Conservation (phyloP, 129 eudicot species). For the Flaveria ramosissima region DNA sequence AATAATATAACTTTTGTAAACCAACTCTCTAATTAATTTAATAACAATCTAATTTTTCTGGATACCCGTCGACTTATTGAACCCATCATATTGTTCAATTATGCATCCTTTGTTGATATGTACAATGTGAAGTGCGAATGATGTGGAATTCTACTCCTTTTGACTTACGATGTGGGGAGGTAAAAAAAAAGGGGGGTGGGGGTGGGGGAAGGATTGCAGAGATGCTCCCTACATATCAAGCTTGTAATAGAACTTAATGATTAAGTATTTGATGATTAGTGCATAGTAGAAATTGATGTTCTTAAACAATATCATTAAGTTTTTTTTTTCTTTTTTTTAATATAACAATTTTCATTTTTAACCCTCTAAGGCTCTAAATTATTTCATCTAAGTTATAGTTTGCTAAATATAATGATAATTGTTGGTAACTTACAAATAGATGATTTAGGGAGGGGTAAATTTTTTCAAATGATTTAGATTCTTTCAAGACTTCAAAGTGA, state of each 20-base stretch:
- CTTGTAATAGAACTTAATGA: background rate
- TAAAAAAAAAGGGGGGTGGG: too few relatives aligned
- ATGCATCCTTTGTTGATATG: constrained; percentile 6
- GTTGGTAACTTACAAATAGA: too few relatives aligned
- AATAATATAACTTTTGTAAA: background rate
- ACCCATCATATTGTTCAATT: background rate
- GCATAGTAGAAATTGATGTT: background rate
- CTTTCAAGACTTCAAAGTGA: background rate
- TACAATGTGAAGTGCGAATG: background rate
- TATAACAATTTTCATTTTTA: background rate
- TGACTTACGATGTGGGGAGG: background rate
- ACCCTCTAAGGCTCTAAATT: background rate
- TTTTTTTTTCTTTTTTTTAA: too few relatives aligned
- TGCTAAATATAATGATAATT: background rate
- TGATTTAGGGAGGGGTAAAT: too few relatives aligned
- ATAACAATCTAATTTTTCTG: background rate
- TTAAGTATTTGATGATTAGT: background rate
- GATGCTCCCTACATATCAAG: background rate
- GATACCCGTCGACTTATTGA: background rate
- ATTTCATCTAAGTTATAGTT: background rate
- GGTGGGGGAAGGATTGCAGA: background rate
- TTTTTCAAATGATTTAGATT: background rate
- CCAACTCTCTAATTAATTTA: background rate
- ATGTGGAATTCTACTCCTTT: background rate
- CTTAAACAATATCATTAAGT: background rate